Evolutionary conservation across 2,329 filamentous ascomycete genomes (phyloP).

Genomic region (Penicillium digitatum): DNA sequence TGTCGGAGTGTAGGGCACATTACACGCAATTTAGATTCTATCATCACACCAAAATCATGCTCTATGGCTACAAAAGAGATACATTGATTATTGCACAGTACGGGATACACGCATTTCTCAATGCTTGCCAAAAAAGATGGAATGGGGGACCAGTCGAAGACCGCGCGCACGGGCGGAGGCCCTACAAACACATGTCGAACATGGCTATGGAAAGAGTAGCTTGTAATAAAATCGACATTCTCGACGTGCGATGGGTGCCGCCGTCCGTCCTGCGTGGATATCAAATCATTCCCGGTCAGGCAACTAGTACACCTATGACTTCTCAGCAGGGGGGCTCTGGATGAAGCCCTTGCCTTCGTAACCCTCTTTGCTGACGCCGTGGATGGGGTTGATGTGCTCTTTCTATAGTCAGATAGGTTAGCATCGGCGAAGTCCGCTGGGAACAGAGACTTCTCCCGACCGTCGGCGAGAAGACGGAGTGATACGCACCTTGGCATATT

Average conservation of each 20-base stretch:
- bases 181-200: slow-evolving; percentile 15
- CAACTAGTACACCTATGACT: slow-evolving; percentile 29
- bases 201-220: slow-evolving; percentile 7
- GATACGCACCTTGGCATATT: slow-evolving; percentile 77
- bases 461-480: background rate
- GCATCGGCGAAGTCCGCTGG: slow-evolving; percentile 13
- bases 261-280: slow-evolving; percentile 13
- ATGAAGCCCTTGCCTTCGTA: slow-evolving; percentile 76
- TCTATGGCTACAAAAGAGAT: slow-evolving; percentile 44
- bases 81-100: slow-evolving; percentile 45
- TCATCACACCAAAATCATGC: slow-evolving; percentile 7
- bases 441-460: background rate
- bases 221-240: background rate
- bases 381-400: slow-evolving; percentile 82
- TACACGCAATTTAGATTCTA: background rate
- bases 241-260: slow-evolving; percentile 1
- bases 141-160: slow-evolving; percentile 21
- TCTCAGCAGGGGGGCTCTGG: slow-evolving; percentile 55
- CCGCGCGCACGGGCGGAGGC: slow-evolving; percentile 6
- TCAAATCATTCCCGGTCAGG: slow-evolving; percentile 25
- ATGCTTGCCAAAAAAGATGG: slow-evolving; percentile 31
- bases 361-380: slow-evolving; percentile 72
- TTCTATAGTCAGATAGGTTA: slow-evolving; percentile 49
- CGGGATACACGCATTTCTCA: slow-evolving; percentile 40
- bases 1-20: background rate